These are phyloP conservation scores for Zea luxurians DNA, from an alignment of 176 grass and related monocot species.

Conservation along the genomic window DNA sequence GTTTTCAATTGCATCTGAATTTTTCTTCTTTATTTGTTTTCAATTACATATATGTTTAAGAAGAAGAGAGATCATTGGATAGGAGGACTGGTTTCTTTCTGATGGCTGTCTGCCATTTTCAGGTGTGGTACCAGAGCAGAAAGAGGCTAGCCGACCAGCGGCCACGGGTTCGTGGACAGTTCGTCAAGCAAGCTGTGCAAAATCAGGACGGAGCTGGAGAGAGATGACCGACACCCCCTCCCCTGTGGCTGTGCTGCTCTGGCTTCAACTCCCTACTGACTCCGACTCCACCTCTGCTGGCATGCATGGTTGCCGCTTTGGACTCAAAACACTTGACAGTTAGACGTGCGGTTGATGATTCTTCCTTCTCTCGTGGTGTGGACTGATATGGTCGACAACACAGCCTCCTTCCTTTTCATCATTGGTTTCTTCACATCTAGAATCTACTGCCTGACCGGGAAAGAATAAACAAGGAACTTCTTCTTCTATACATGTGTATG, in stretches of 20 bases:
- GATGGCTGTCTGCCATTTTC: slow-evolving; percentile 39
- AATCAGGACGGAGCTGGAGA: slow-evolving; percentile 45
- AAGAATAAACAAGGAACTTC: slow-evolving; percentile 16
- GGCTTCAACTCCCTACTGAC: not conserved
- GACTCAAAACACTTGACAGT: slow-evolving; percentile 6
- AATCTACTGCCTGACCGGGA: not conserved
- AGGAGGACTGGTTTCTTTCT: slow-evolving; percentile 36
- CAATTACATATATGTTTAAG: too few relatives aligned
- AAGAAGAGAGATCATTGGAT: not conserved
- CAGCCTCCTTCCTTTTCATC: not conserved
- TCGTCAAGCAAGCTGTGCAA: slow-evolving; percentile 55
- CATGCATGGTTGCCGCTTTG: too few relatives aligned
- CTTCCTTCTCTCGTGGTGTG: slow-evolving; percentile 27
- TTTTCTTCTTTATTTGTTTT: not conserved
- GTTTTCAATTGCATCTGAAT: slow-evolving; percentile 16
- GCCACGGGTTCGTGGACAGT: slow-evolving; percentile 70
- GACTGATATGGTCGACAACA: slow-evolving; percentile 9
- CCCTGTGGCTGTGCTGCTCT: too few relatives aligned
- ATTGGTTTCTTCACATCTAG: slow-evolving; percentile 18
- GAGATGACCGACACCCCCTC: slow-evolving; percentile 64
- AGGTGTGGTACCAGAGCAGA: slow-evolving; percentile 82
- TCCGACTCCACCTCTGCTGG: too few relatives aligned
- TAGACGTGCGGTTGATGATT: slow-evolving; percentile 46
- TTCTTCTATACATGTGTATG: not conserved
- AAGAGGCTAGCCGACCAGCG: slow-evolving; percentile 76